Evolutionary conservation across 768 basidiomycete genomes (phyloP).

Genomic region (Crucibulum laeve): DNA sequence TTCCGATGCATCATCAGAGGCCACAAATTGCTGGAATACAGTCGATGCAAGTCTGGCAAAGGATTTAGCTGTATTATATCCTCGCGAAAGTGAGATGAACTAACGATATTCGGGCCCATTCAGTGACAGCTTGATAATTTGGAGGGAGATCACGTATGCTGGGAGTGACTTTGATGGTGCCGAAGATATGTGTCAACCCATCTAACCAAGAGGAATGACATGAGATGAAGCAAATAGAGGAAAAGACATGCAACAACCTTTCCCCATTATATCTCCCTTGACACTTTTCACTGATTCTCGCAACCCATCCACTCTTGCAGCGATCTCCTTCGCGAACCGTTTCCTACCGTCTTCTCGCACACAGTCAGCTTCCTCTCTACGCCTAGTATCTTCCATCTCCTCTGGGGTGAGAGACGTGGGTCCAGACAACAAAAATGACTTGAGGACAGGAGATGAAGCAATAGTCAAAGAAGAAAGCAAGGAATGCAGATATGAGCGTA

Average conservation of each 20-base stretch:
- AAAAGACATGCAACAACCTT: conserved; percentile 39
- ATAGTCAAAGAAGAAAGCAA: conserved; percentile 68
- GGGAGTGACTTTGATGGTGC: conserved; percentile 78
- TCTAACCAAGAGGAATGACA: conserved; percentile 43
- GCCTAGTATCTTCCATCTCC: conserved; percentile 75
- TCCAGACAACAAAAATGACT: conserved; percentile 77
- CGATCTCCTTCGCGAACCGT: conserved; percentile 84
- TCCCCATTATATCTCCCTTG: conserved; percentile 90
- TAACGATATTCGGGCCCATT: conserved; percentile 97
- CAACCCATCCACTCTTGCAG: conserved; percentile 79
- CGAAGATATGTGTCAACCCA: conserved; percentile 86
- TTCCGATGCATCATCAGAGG: conserved; percentile 89
- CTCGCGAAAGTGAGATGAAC: conserved; percentile 23
- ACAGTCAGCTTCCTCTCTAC: conserved; percentile 85
- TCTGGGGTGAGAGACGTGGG: conserved; percentile 62
- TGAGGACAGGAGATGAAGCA: conserved; percentile 82
- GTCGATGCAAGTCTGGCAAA: conserved; percentile 82
- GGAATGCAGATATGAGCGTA: conserved; percentile 87
- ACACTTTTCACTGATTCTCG: conserved; percentile 81
- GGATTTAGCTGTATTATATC: conserved; percentile 3
- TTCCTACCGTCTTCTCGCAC: conserved; percentile 84
- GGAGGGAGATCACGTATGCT: conserved; percentile 72
- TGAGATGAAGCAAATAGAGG: neutral
- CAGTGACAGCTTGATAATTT: conserved; percentile 85
- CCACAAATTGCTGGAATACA: conserved; percentile 92